Base-by-base conservation (phyloP, 306 rosid species). In the Leucaena leucocephala region DNA sequence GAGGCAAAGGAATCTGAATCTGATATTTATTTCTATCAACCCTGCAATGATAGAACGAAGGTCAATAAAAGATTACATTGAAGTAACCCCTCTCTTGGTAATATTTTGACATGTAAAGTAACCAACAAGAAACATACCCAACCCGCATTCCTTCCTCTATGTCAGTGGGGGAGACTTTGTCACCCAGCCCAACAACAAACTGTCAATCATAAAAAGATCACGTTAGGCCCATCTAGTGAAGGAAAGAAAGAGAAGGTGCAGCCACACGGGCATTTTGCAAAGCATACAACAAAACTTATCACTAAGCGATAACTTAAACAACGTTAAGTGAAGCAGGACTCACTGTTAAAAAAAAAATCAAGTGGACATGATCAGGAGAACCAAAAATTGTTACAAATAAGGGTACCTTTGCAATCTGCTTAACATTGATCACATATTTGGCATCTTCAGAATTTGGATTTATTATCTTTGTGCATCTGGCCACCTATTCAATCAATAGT, bases 71-170 rank as follows among this genome's bases (percentile, higher is more conserved):
- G 34, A 54, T 17, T 8, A 27, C 55, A 33, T 36, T 11, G 8
- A 74, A 17, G 64, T 2, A 73, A 46, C 57, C n/a, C 67, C 7
- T 27, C 64, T 52, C 70, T 27, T n/a, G 22, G 7, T 48, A 17
- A 74, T 55, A 73, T 34, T 36, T 65, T 27, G 59, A 80, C 35
- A 77, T 55, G 35, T 59, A 36, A 66, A 67, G 59, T 22, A 10
- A 67, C 45, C 64, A 35, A 80, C n/a, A n/a, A 42, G 74, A 55
- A 50, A 82, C 94, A 73, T 90, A 95, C 99, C 99, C 99, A 61
- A 96, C 99, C 61, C 99, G 98, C 99, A 96, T 96, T 71, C 99
- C 99, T 85, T 96, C 99, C 83, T 96, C 99, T 62, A 96, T 96
- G 81, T 96, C 99, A 14, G 99, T 96, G 45, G 99, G 99, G 71